Evolutionary conservation across 139 green algal genomes (phyloP), one percentile per base, ranked within the genome.

Genomic region (Diplosphaera chodatii): DNA sequence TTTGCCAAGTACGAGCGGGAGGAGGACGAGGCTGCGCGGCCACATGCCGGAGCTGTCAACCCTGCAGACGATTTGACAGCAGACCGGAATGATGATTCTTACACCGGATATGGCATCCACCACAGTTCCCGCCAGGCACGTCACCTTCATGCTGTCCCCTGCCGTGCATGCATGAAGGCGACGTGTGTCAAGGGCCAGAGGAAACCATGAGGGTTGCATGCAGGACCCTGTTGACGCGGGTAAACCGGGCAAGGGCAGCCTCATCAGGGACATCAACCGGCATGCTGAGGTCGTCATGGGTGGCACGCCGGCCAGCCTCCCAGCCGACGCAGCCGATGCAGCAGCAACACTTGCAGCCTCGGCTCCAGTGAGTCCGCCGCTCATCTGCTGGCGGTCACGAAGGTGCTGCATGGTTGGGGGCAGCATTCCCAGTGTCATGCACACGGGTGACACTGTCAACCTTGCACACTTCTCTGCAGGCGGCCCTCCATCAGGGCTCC

Each of bases 241-340:
- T 18, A 59, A 59, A 18, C 18, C 48, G 8, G 48, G 13, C 48
- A 25, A 25, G 48, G 48, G 48, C 4, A 18, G 18, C 28, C 34
- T 74, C 27, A 56, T 79, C 15, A 28, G 64, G 27, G 77, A 82
- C 48, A 55, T 82, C 65, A 82, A 82, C 33, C 37, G 72, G 13
- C 77, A 82, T 55, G 71, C 68, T 15, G 68, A 64, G 3, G 77
- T 76, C 22, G 72, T 82, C 18, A 30, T 82, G 66, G 40, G 74
- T 0, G 71, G 71, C 66, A 33, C 73, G 30, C 67, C 59, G 16
- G 59, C 59, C 59, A 65, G 27, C 59, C 59, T 33, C 25, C 27
- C 59, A 3, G 27, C 59, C 3, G 59, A 31, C 15, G 27, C 59
- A 13, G 59, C n/a, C 27, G 59, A 33, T n/a, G 59, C 59, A n/a